Conservation (phyloP, 345 rosid species). For the Sapria himalayana region DNA sequence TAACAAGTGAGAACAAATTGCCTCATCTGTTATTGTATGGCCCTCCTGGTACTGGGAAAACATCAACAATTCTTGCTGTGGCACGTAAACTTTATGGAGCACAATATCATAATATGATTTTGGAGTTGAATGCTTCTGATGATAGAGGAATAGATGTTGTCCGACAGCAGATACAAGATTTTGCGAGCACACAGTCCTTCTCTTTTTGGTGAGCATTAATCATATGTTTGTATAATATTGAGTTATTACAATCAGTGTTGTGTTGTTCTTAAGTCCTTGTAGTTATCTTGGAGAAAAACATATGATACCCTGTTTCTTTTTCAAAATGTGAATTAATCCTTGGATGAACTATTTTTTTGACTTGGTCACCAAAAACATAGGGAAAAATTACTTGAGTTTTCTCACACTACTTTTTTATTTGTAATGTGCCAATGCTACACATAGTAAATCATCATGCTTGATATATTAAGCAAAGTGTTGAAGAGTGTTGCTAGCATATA, state of each 20-base stretch:
- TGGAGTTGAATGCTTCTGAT: conserved; percentile 90
- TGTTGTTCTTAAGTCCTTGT: no score
- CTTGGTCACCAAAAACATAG: no score
- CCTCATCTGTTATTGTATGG: conserved; percentile 89
- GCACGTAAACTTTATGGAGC: conserved; percentile 85
- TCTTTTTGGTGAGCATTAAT: conserved; percentile 33
- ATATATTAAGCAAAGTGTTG: no score
- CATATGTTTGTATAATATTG: neutral
- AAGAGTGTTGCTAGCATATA: no score
- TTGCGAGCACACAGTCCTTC: conserved; percentile 96
- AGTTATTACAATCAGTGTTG: neutral
- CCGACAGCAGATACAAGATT: conserved; percentile 85
- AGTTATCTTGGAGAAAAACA: no score
- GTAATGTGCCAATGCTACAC: no score
- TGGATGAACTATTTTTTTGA: no score
- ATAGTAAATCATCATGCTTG: no score
- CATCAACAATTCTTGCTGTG: conserved; percentile 95
- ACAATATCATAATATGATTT: conserved; percentile 74
- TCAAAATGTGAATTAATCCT: no score
- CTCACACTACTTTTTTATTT: no score
- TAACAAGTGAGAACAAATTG: conserved; percentile 79
- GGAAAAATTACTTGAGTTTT: no score
- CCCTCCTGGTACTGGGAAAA: conserved; percentile 96
- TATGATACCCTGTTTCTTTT: no score
- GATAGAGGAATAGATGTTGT: conserved; percentile 94